Percentiles rank a stretch among this genome's conserved stretches.
Evolutionary conservation across 345 rosid species (phyloP).

Genomic region (Nasturtium officinale): DNA sequence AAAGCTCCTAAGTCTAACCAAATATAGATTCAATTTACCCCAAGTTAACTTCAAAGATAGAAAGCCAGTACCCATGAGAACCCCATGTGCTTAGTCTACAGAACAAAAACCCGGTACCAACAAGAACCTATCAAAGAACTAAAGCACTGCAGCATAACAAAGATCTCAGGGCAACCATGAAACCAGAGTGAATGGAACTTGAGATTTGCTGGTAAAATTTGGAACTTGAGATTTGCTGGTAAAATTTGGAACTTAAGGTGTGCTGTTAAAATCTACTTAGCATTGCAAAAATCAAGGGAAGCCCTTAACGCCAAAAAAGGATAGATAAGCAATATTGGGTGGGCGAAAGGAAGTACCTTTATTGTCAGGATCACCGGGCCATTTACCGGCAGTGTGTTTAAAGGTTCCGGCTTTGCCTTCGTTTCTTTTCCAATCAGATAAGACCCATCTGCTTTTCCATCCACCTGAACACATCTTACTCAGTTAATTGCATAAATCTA

Average conservation of each 20-base stretch:
- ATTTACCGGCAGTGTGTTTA: slow-evolving; percentile 80
- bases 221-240: neutral
- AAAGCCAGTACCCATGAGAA: slow-evolving; percentile 21
- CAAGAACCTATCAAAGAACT: slow-evolving; percentile 17
- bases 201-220: neutral
- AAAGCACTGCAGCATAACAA: slow-evolving; percentile 10
- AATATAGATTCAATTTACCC: neutral
- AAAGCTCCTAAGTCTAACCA: neutral
- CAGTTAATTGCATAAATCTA: slow-evolving; percentile 6
- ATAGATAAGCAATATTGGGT: neutral
- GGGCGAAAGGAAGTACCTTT: slow-evolving; percentile 52
- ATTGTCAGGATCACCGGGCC: slow-evolving; percentile 81
- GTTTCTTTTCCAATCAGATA: slow-evolving; percentile 81
- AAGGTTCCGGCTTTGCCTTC: slow-evolving; percentile 89
- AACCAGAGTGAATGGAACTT: neutral
- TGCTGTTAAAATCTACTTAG: neutral
- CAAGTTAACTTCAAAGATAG: neutral
- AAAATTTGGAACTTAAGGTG: neutral
- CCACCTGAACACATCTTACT: slow-evolving; percentile 57
- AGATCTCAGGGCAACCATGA: slow-evolving; percentile 17
- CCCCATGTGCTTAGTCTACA: neutral
- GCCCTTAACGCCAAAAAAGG: neutral
- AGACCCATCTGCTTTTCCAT: slow-evolving; percentile 91
- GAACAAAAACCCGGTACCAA: neutral
- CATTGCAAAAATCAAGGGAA: neutral